Evolutionary conservation across 1,139 yeast genomes (phyloP).

Genomic region (Debaryomyces udenii): DNA sequence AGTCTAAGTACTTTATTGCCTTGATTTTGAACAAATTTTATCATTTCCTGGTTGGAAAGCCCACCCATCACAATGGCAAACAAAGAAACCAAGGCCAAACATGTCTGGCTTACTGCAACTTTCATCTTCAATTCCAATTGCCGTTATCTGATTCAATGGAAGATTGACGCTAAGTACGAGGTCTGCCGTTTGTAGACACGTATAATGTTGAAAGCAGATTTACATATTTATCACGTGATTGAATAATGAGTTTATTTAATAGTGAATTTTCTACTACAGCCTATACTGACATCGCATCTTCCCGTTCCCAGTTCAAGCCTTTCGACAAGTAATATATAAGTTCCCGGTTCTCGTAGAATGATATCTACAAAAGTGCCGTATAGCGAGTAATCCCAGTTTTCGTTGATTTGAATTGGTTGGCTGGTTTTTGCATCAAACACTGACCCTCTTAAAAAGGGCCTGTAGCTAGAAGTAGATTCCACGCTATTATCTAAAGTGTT

Average conservation of each 20-base stretch:
- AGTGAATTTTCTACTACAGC: constrained; percentile 25
- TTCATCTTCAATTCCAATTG: constrained; percentile 9
- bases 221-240: not conserved
- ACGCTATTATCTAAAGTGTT: constrained; percentile 21
- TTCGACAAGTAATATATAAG: constrained; percentile 47
- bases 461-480: constrained; percentile 29
- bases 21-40: constrained; percentile 21
- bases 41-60: constrained; percentile 32
- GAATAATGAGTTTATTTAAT: not conserved
- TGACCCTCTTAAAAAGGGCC: constrained; percentile 49
- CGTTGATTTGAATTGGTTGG: constrained; percentile 36
- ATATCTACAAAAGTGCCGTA: constrained; percentile 50
- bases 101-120: constrained; percentile 12
- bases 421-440: constrained; percentile 36
- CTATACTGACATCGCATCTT: constrained; percentile 38
- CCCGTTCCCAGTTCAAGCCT: constrained; percentile 54
- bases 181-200: constrained; percentile 7
- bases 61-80: constrained; percentile 29
- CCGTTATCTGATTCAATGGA: constrained; percentile 1
- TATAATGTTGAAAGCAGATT: not conserved
- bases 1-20: constrained; percentile 36
- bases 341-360: constrained; percentile 28
- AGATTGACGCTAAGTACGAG: not conserved
- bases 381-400: constrained; percentile 44
- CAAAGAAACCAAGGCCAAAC: constrained; percentile 17